Conservation (phyloP, 495 filamentous ascomycete species). For the Tricharina praecox region DNA sequence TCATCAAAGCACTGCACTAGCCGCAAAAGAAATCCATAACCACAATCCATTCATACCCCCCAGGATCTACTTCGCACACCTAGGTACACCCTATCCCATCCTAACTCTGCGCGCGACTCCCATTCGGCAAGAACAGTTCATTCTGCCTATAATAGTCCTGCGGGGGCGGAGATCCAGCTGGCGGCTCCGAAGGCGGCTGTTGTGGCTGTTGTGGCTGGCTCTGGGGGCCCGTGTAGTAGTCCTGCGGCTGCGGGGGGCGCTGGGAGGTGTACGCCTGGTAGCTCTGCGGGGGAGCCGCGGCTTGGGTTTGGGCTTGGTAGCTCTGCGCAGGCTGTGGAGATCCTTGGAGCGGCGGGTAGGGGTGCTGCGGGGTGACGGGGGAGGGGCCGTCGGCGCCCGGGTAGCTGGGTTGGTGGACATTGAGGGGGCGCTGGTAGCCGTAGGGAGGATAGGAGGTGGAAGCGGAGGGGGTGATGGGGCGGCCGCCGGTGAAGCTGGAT, state of each 20-base stretch:
- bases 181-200: constrained; percentile 13
- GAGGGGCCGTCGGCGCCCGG: not conserved
- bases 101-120: constrained; percentile 23
- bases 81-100: no score
- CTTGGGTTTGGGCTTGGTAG: constrained; percentile 1
- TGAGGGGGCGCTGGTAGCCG: constrained; percentile 4
- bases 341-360: not conserved
- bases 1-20: no score
- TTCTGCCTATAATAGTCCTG: constrained; percentile 25
- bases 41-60: no score
- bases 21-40: no score
- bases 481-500: not conserved
- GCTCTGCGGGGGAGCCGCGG: not conserved
- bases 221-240: constrained; percentile 20
- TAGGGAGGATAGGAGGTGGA: constrained; percentile 12
- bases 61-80: no score
- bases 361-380: not conserved
- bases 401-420: not conserved
- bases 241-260: constrained; percentile 9
- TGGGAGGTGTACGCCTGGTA: constrained; percentile 1
- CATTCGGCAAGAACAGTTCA: constrained; percentile 22
- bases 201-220: constrained; percentile 8
- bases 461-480: not conserved
- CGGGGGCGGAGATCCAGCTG: constrained; percentile 8
- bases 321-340: not conserved